Base-by-base conservation (phyloP, 2,329 filamentous ascomycete species). In the Diplocarpon rosae region DNA sequence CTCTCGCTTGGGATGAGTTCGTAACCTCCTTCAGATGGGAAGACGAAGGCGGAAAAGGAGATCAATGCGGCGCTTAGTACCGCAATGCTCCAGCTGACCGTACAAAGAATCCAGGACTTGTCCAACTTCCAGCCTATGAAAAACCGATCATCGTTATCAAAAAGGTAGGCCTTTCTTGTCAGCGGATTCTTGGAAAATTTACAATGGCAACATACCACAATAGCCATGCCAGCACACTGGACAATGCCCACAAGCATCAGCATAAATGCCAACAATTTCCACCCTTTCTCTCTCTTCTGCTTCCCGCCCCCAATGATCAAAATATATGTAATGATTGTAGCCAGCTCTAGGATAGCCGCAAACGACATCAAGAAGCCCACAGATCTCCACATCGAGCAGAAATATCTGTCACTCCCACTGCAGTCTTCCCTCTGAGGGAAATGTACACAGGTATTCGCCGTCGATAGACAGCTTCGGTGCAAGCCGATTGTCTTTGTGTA, bases 381-480 rank as follows among this genome's bases (percentile, higher is more conserved):
- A 20, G 80, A 86, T 47, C 85, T 76, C 90, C 90, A 98, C 73
- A 93, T 83, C 56, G 80, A 83, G 70, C 92, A 96, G 66, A 96
- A 95, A 58, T 80, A 78, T 41, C 78, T 73, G 42, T 77, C 74
- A 2, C 40, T 37, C 10, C 48, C 53, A 30, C 51, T 39, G 64
- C 85, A 90, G 61, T 86, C 80, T 45, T 75, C 69, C 43, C 73
- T 67, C 52, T 72, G 70, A 3, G 86, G 86, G 63, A 88, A 92
- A 28, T 69, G 66, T 17, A 70, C 69, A 63, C 84, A 89, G 37
- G 66, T 64, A 29, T 37, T 37, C 16, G 46, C 46, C 46, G 85
- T 68, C 46, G 76, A 83, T 43, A 81, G 84, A 66, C 90, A 98
- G 61, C 78, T 80, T 55, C 74, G 75, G 65, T 95, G 85, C 37